Evolutionary conservation across 2,329 filamentous ascomycete species (phyloP).

Genomic region (Tolypocladium amazonense): DNA sequence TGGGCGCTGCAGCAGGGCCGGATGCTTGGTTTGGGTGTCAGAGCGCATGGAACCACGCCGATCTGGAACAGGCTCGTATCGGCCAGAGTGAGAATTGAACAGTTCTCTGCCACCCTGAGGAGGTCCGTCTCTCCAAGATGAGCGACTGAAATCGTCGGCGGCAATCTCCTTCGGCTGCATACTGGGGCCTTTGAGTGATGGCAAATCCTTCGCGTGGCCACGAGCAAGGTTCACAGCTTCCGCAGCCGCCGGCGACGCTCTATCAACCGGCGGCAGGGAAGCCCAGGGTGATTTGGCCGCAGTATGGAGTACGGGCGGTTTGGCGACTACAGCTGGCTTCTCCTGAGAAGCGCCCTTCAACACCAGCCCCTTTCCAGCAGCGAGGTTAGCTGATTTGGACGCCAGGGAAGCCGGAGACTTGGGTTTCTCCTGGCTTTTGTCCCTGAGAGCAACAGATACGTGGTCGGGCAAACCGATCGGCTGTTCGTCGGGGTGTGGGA

Average conservation of each 20-base stretch:
- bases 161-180: slow-evolving; percentile 68
- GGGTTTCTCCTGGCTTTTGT: slow-evolving; percentile 27
- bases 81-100: slow-evolving; percentile 90
- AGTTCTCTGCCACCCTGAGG: slow-evolving; percentile 60
- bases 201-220: slow-evolving; percentile 42
- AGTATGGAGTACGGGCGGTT: slow-evolving; percentile 54
- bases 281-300: slow-evolving; percentile 91
- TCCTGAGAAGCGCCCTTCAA: slow-evolving; percentile 55
- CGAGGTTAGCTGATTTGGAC: slow-evolving; percentile 32
- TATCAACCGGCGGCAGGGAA: slow-evolving; percentile 72
- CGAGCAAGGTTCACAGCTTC: slow-evolving; percentile 40
- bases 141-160: slow-evolving; percentile 84
- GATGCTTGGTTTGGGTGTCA: slow-evolving; percentile 58
- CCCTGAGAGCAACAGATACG: slow-evolving; percentile 11
- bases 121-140: slow-evolving; percentile 65
- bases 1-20: slow-evolving; percentile 69
- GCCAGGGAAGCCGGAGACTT: slow-evolving; percentile 30
- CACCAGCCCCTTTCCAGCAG: slow-evolving; percentile 50
- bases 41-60: slow-evolving; percentile 60
- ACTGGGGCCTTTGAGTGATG: slow-evolving; percentile 41
- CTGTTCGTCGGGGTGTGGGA: slow-evolving; percentile 51
- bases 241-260: slow-evolving; percentile 56
- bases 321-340: slow-evolving; percentile 63
- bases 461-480: slow-evolving; percentile 16
- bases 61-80: slow-evolving; percentile 81